Conservation (phyloP, 768 basidiomycete genomes). For the Pholiota microspora region DNA sequence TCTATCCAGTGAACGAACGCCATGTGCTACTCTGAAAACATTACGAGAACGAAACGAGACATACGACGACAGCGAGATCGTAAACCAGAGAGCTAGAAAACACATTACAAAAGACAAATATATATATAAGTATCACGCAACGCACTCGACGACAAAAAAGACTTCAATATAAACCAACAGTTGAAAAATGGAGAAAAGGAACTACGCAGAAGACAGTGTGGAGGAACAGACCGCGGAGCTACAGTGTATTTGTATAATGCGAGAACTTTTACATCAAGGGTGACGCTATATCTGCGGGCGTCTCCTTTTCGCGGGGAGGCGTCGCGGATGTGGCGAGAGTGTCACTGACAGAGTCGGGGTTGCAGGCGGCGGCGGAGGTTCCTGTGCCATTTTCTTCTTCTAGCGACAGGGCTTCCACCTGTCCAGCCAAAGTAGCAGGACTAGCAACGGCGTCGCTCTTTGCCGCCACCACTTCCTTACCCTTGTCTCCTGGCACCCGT, state of each 20-base stretch:
- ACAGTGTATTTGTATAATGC: background rate
- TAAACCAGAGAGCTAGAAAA: background rate
- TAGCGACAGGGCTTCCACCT: conserved; percentile 21
- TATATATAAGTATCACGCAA: conserved; percentile 21
- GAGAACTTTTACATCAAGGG: conserved; percentile 13
- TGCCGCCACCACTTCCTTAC: conserved; percentile 12
- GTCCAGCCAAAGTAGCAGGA: conserved; percentile 16
- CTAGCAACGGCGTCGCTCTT: conserved; percentile 9
- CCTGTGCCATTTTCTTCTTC: conserved; percentile 14
- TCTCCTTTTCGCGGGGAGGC: background rate
- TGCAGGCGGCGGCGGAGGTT: background rate
- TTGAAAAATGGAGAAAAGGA: conserved; percentile 7
- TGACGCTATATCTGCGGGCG: conserved; percentile 10
- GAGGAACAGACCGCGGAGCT: conserved; percentile 7
- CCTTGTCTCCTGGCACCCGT: conserved; percentile 13
- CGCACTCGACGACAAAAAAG: conserved; percentile 8
- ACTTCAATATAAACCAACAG: conserved; percentile 6
- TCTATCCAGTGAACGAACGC: conserved; percentile 1
- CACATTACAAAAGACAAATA: conserved; percentile 19
- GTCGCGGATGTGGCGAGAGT: conserved; percentile 2
- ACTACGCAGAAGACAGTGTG: conserved; percentile 9
- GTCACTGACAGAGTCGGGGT: background rate
- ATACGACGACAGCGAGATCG: background rate
- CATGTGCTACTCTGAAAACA: conserved; percentile 1
- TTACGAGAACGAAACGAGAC: background rate